Evolutionary conservation across 1,284 basidiomycete genomes (phyloP).

Genomic region (Neonothopanus nambi): DNA sequence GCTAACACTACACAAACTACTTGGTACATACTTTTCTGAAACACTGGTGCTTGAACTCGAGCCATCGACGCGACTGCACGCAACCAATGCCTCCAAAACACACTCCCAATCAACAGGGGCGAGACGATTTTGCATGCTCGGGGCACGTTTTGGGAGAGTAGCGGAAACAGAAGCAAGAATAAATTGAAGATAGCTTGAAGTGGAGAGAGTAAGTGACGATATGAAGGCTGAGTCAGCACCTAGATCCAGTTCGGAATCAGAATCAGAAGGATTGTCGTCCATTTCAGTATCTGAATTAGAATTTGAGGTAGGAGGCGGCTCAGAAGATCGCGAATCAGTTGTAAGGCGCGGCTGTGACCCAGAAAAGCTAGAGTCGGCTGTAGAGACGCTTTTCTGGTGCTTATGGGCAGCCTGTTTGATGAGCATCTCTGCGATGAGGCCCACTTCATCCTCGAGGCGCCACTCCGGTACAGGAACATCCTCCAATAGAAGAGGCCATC

Average conservation of each 20-base stretch:
- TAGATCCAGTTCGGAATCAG: no score
- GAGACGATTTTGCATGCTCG: conserved; percentile 18
- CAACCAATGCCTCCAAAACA: conserved; percentile 11
- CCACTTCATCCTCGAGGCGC: conserved; percentile 60
- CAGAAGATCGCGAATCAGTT: not conserved
- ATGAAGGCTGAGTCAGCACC: not conserved
- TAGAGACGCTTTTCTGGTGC: not conserved
- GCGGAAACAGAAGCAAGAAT: conserved; percentile 14
- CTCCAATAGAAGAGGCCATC: conserved; percentile 62
- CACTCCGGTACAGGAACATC: conserved; percentile 62
- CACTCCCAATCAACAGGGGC: conserved; percentile 17
- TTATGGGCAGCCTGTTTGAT: not conserved
- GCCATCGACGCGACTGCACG: not conserved
- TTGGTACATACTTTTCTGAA: conserved; percentile 7
- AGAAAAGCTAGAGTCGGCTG: no score
- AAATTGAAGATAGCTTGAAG: conserved; percentile 12
- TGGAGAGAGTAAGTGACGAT: conserved; percentile 8
- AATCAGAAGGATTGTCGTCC: no score
- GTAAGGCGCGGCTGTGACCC: no score
- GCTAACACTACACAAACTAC: not conserved
- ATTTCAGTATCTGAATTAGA: not conserved
- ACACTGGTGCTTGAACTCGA: not conserved
- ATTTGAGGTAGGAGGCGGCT: not conserved
- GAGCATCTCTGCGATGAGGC: not conserved
- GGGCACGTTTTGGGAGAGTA: conserved; percentile 10